These are phyloP conservation scores for Dendrobium nobile DNA, from an alignment of 106 monocot genomes.

Conservation along the genomic window DNA sequence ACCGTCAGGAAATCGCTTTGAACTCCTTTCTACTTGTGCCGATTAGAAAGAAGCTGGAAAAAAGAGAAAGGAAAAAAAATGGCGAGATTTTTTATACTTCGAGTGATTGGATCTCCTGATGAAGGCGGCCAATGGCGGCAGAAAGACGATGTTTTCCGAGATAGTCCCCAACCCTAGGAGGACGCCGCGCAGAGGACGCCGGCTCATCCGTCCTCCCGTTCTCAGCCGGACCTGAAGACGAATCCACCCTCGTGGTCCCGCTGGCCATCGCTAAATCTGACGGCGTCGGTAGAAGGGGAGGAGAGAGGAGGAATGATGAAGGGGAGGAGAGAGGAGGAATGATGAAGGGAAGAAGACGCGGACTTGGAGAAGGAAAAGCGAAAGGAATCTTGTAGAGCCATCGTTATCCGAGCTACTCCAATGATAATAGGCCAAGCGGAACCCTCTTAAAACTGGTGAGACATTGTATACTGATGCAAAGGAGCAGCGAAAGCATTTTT, in stretches of 20 bases:
- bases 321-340: not conserved
- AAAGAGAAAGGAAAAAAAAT: not conserved
- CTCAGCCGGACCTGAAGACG: not conserved
- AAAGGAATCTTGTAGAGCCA: not conserved
- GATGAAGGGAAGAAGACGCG: not conserved
- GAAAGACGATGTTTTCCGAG: constrained; percentile 17
- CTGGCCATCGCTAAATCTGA: not conserved
- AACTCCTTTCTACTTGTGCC: not conserved
- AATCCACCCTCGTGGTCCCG: not conserved
- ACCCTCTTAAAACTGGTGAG: constrained; percentile 5
- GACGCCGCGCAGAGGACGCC: not conserved
- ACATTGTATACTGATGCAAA: not conserved
- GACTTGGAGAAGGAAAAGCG: not conserved
- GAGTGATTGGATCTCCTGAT: constrained; percentile 19
- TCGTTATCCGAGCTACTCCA: constrained; percentile 4
- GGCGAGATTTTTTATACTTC: not conserved
- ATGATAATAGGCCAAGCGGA: not conserved
- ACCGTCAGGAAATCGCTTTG: not conserved
- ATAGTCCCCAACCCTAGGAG: constrained; percentile 7
- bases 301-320: not conserved
- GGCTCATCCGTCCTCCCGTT: not conserved
- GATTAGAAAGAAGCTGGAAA: not conserved
- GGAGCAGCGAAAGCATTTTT: too few relatives aligned
- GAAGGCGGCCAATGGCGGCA: constrained; percentile 13
- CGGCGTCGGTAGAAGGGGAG: not conserved